Conservation (phyloP, 768 basidiomycete species). For the Symmetrospora coprosmae region DNA sequence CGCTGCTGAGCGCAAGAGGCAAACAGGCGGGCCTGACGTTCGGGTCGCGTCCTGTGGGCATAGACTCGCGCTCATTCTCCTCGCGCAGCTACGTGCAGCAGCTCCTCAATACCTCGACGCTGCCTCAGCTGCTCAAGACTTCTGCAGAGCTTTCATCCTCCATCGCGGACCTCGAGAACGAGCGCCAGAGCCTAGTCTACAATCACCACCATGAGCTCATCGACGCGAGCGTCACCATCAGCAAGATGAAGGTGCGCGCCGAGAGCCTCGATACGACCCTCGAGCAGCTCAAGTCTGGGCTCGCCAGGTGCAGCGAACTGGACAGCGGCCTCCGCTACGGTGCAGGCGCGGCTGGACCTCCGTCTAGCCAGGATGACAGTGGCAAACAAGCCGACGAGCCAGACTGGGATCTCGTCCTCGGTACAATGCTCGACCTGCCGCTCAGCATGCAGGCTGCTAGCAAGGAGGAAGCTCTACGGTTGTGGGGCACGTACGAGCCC, state of each 20-base stretch:
- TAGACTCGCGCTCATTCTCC: constrained; percentile 12
- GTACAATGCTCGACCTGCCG: constrained; percentile 1
- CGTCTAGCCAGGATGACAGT: constrained; percentile 17
- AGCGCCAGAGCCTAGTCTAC: constrained; percentile 79
- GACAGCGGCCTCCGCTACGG: constrained; percentile 21
- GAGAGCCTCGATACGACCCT: constrained; percentile 73
- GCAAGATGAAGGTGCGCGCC: constrained; percentile 77
- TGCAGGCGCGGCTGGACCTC: background rate
- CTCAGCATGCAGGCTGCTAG: background rate
- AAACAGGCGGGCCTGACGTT: background rate
- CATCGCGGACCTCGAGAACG: constrained; percentile 71
- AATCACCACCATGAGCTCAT: constrained; percentile 93
- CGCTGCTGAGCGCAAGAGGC: background rate
- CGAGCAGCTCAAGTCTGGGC: constrained; percentile 46
- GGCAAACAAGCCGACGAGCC: background rate
- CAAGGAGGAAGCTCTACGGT: constrained; percentile 9
- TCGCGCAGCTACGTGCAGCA: background rate
- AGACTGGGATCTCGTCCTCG: constrained; percentile 1
- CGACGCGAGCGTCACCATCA: constrained; percentile 81
- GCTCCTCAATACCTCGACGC: constrained; percentile 7
- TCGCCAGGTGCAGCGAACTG: constrained; percentile 30
- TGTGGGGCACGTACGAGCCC: constrained; percentile 32
- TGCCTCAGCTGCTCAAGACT: constrained; percentile 48
- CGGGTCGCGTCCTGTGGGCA: background rate
- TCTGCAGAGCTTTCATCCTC: constrained; percentile 74